Conservation (phyloP, 192 early-diverging fungal species). For the Podochytrium sp. region DNA sequence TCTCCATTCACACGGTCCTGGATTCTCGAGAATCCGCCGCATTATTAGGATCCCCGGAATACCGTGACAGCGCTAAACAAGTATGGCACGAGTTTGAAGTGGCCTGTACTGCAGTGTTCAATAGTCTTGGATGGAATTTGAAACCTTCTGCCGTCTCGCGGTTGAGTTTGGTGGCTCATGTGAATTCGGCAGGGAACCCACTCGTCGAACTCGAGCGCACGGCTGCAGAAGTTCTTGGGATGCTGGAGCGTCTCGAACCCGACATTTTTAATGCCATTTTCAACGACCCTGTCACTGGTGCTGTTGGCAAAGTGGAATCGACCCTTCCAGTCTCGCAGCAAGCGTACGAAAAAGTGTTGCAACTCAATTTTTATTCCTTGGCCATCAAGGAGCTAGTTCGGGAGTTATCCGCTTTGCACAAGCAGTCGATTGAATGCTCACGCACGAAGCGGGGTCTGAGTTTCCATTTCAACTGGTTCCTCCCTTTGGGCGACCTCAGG, state of each 20-base stretch:
- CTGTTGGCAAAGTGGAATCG: no score
- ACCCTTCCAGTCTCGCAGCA: no score
- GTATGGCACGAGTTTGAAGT: not conserved
- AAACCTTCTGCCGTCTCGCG: not conserved
- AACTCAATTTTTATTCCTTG: slow-evolving; percentile 12
- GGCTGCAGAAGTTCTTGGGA: no score
- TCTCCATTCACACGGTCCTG: slow-evolving; percentile 10
- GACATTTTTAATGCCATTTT: no score
- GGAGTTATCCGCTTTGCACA: not conserved
- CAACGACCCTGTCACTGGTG: no score
- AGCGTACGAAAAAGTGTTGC: slow-evolving; percentile 18
- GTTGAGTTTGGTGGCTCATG: no score
- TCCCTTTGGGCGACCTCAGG: no score
- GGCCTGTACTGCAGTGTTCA: not conserved
- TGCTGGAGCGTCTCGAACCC: no score
- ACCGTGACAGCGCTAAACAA: not conserved
- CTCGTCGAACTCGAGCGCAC: no score
- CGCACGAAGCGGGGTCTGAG: no score
- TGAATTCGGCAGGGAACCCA: no score
- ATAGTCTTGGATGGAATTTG: not conserved
- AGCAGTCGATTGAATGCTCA: no score
- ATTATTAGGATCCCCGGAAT: not conserved
- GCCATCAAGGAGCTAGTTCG: slow-evolving; percentile 1
- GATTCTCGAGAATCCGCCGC: not conserved
- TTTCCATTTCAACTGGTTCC: not conserved